phyloP scores from a whole-genome alignment of 352 stramenopile genomes.

The Discostella stelligera region DNA sequence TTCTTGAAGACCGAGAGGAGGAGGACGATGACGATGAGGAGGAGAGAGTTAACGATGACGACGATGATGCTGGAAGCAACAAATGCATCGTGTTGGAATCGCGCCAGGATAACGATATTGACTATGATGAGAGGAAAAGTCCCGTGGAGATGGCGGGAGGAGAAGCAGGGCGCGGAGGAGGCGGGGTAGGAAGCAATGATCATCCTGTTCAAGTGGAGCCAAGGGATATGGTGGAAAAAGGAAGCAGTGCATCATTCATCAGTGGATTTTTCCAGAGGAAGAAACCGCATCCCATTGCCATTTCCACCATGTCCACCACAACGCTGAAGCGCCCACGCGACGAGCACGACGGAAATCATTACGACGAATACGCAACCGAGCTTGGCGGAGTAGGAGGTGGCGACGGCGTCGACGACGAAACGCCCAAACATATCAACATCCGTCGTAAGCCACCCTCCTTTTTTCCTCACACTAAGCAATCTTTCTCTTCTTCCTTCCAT shows the following conservation, averaged over 20 bases:
- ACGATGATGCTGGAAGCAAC: constrained; percentile 1
- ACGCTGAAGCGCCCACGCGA: constrained; percentile 1
- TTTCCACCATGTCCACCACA: constrained; percentile 1
- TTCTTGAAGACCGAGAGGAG: background rate
- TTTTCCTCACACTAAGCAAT: background rate
- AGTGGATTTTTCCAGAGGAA: background rate
- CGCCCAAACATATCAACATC: constrained; percentile 34
- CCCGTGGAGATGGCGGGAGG: background rate
- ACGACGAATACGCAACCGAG: background rate
- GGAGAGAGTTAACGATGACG: background rate
- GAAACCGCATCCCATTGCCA: constrained; percentile 8
- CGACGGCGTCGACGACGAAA: constrained; percentile 35
- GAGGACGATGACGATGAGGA: background rate
- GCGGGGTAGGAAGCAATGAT: background rate
- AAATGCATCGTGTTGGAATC: constrained; percentile 1
- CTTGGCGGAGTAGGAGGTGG: background rate
- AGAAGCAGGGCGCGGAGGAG: background rate
- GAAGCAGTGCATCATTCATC: background rate
- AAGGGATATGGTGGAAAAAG: background rate
- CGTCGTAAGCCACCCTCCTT: background rate
- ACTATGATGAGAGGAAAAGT: background rate
- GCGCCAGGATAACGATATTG: constrained; percentile 3
- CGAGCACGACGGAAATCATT: background rate
- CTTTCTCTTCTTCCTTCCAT: background rate
- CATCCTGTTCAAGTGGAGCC: background rate